These are phyloP conservation scores for Austroboletus niveus DNA, from an alignment of 1,284 basidiomycete species.

Conservation along the genomic window DNA sequence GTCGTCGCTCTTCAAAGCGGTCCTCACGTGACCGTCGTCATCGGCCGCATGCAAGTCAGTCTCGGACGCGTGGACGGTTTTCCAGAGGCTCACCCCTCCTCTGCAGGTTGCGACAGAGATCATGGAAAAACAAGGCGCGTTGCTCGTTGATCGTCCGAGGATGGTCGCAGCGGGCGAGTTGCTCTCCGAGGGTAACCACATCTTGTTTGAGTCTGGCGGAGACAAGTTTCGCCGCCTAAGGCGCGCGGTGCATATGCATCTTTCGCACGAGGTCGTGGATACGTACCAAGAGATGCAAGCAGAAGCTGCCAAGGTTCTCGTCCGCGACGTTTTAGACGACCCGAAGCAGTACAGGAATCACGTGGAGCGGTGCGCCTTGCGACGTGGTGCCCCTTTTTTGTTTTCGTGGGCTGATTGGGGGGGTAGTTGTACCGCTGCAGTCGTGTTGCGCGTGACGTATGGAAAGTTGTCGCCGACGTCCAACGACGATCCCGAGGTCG, in stretches of 20 bases:
- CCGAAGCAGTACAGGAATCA: slow-evolving; percentile 37
- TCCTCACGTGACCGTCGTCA: slow-evolving; percentile 22
- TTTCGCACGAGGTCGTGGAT: slow-evolving; percentile 34
- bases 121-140: slow-evolving; percentile 33
- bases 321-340: slow-evolving; percentile 38
- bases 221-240: slow-evolving; percentile 27
- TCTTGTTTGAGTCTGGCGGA: slow-evolving; percentile 18
- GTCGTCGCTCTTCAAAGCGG: slow-evolving; percentile 29
- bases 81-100: not conserved
- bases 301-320: slow-evolving; percentile 31
- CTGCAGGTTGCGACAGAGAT: slow-evolving; percentile 23
- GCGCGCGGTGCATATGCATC: slow-evolving; percentile 35
- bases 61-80: not conserved
- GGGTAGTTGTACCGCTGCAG: slow-evolving; percentile 55
- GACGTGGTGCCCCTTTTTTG: not conserved
- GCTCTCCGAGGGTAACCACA: slow-evolving; percentile 23
- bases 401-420: not conserved
- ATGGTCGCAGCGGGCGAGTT: slow-evolving; percentile 25
- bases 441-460: slow-evolving; percentile 64
- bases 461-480: slow-evolving; percentile 49
- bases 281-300: slow-evolving; percentile 36
- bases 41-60: slow-evolving; percentile 31
- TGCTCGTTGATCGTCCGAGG: slow-evolving; percentile 30
- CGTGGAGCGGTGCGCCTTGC: slow-evolving; percentile 22
- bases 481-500: slow-evolving; percentile 55